phyloP scores from a whole-genome alignment of 1,284 basidiomycete genomes.

The Xerocomus minutiporus region DNA sequence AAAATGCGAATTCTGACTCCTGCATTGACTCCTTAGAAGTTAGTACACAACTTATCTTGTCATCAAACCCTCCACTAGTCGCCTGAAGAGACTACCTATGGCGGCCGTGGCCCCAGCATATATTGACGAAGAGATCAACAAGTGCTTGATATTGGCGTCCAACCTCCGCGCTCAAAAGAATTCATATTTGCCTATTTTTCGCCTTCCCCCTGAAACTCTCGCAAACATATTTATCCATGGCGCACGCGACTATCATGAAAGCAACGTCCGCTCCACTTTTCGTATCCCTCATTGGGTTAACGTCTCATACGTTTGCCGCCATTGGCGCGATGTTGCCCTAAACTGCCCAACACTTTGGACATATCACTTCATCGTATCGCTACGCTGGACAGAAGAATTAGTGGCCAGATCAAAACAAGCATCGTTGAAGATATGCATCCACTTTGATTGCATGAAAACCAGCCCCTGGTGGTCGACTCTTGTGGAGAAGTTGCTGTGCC shows the following conservation, averaged over 20 bases:
- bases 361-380: not conserved
- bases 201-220: not conserved
- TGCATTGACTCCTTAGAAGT: too few species aligned
- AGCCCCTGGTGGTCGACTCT: not conserved
- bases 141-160: not conserved
- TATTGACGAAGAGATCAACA: not conserved
- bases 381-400: not conserved
- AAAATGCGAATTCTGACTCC: too few species aligned
- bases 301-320: not conserved
- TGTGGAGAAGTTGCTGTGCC: not conserved
- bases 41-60: too few species aligned
- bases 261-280: not conserved
- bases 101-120: too few species aligned
- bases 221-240: not conserved
- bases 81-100: not conserved
- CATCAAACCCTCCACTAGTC: too few species aligned
- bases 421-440: not conserved
- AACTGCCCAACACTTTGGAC: not conserved
- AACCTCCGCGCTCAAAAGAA: not conserved
- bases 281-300: not conserved
- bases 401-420: not conserved
- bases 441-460: constrained; percentile 5
- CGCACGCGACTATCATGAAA: not conserved
- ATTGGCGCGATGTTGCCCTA: not conserved
- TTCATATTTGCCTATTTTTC: not conserved